phyloP scores from a whole-genome alignment of 139 green algal genomes.

The Auxenochlorella protothecoides region DNA sequence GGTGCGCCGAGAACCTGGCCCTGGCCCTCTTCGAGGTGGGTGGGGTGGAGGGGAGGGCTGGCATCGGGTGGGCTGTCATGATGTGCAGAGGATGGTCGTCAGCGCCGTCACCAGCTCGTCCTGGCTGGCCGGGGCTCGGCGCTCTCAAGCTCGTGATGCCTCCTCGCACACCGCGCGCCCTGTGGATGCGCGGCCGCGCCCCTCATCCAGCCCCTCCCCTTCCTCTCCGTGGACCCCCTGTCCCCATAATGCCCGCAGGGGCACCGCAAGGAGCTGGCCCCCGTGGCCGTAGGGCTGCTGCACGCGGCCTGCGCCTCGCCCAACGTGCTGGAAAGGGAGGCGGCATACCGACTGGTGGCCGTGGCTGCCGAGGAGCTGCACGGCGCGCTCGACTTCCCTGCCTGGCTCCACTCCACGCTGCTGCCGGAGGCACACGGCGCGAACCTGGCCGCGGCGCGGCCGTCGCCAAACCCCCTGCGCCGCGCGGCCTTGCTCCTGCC shows the following conservation, averaged over 20 bases:
- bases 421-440: slow-evolving; percentile 37
- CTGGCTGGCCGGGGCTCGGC: too few species aligned
- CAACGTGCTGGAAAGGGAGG: slow-evolving; percentile 69
- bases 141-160: too few species aligned
- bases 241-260: slow-evolving; percentile 13
- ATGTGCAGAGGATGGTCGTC: too few species aligned
- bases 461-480: slow-evolving; percentile 24
- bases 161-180: too few species aligned
- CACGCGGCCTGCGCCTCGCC: slow-evolving; percentile 12
- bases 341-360: slow-evolving; percentile 63
- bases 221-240: too few species aligned
- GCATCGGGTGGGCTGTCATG: too few species aligned
- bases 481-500: slow-evolving; percentile 44
- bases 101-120: too few species aligned
- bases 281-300: slow-evolving; percentile 42
- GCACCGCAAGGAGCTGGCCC: slow-evolving; percentile 42
- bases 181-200: not conserved
- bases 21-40: slow-evolving; percentile 46
- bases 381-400: slow-evolving; percentile 63
- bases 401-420: slow-evolving; percentile 34
- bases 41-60: too few species aligned
- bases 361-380: slow-evolving; percentile 67
- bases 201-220: too few species aligned
- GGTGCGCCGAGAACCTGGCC: slow-evolving; percentile 58
- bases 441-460: too few species aligned